Base-by-base conservation (phyloP, 2,329 filamentous ascomycete species). In the Monosporascus sp. region DNA sequence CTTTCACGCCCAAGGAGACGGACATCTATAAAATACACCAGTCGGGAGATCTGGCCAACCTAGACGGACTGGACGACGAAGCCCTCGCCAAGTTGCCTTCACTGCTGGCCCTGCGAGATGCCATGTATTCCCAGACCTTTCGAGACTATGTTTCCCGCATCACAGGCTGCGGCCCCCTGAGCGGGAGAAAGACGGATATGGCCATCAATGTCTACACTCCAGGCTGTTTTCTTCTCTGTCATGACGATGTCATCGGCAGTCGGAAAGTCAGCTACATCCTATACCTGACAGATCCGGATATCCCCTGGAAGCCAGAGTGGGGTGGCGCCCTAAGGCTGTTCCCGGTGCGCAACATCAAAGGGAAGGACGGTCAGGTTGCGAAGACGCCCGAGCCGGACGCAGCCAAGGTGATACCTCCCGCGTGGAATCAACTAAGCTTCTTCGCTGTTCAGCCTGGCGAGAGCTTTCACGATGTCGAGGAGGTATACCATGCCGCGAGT, bases 11-110 rank as follows among this genome's bases (percentile, higher is more conserved):
- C 63, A 99, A 99, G 72, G 94, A 99, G 73, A 99, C 94, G 48
- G 94, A 99, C 71, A 99, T 99, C 64, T 99, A 99, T 82, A 96
- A 95, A 74, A 97, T 99, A 68, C 92, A 97, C 79, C 94, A 99
- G 77, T 97, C 93, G 5, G 94, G 94, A 60, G 94, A 99, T 70
- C 81, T 99, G 37, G 94, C 94, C 47, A 99, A 99, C 73, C 84
- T 99, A 54, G 93, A 97, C 72, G 94, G 94, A 24, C 82, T 99
- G 44, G 90, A 96, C 57, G 87, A 95, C 68, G 85, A 86, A 7
- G 91, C 92, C 7, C 81, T 97, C 52, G 81, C 87, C 57, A 91
- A 91, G 68, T 78, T 99, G 16, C 94, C 94, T 0, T 96, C 90
- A 14, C 78, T 99, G n/a, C 83, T 97, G 44, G 83, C 85, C 56